Evolutionary conservation across 176 grass and related monocot genomes (phyloP).

Genomic region (Oryza meyeriana): DNA sequence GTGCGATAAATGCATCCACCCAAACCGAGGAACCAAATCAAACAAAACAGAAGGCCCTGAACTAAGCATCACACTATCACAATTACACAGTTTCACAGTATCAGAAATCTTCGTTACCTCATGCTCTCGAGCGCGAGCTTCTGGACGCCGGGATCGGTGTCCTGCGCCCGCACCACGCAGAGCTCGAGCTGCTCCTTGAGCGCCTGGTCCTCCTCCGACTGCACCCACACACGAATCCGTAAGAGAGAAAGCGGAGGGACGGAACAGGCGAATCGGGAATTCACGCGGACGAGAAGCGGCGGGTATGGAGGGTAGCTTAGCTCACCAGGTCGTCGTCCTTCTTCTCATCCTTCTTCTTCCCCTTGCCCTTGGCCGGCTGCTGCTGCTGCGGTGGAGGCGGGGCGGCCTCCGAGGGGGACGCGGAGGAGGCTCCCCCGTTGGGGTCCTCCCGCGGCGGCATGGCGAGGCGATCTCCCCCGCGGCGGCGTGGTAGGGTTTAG

Average conservation of each 20-base stretch:
- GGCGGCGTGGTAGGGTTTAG: constrained; percentile 7
- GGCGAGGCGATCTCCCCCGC: neutral
- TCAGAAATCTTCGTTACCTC: constrained; percentile 38
- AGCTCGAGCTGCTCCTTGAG: constrained; percentile 70
- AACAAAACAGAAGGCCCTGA: neutral
- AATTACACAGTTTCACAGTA: neutral
- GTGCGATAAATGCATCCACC: neutral
- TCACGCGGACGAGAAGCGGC: neutral
- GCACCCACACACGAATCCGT: neutral
- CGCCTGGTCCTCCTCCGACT: constrained; percentile 78
- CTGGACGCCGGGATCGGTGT: constrained; percentile 57
- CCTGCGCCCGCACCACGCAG: constrained; percentile 62
- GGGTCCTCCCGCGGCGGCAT: constrained; percentile 6
- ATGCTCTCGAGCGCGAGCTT: constrained; percentile 78
- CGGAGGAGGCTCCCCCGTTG: neutral
- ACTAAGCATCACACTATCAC: neutral
- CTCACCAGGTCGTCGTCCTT: constrained; percentile 59
- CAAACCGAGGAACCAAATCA: neutral
- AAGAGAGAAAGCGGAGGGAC: neutral
- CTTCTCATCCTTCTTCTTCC: constrained; percentile 50
- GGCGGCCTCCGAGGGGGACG: neutral
- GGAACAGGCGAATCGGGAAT: neutral
- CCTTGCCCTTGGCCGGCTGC: constrained; percentile 15
- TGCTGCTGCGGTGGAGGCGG: constrained; percentile 6
- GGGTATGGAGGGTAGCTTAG: neutral